Evolutionary conservation across 2,329 filamentous ascomycete species (phyloP).

Genomic region (Parastagonospora nodorum): DNA sequence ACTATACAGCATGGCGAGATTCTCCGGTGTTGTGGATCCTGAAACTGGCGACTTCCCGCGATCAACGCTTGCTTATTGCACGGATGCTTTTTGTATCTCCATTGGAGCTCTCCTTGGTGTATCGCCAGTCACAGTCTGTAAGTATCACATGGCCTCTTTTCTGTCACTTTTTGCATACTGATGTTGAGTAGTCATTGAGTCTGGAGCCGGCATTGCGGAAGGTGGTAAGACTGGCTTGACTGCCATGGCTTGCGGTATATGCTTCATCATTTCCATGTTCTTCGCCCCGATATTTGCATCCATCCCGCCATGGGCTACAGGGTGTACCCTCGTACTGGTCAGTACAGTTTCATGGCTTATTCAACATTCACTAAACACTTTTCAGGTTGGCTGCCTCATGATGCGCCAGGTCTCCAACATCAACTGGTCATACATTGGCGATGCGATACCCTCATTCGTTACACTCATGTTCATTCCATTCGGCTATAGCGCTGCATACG

Average conservation of each 20-base stretch:
- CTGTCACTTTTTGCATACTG: background rate
- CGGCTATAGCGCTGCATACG: conserved; percentile 86
- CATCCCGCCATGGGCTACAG: conserved; percentile 87
- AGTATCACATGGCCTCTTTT: background rate
- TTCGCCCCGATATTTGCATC: conserved; percentile 90
- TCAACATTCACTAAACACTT: conserved; percentile 16
- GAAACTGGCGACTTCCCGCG: conserved; percentile 86
- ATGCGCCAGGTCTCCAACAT: conserved; percentile 72
- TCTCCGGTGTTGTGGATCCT: conserved; percentile 78
- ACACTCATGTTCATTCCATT: conserved; percentile 87
- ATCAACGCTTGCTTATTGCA: conserved; percentile 81
- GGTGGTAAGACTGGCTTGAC: conserved; percentile 84
- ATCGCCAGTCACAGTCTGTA: conserved; percentile 78
- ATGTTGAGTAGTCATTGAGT: conserved; percentile 66
- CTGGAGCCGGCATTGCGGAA: conserved; percentile 85
- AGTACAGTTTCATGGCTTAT: conserved; percentile 6
- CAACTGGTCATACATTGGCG: conserved; percentile 86
- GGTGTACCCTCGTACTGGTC: conserved; percentile 80
- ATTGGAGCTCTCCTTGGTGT: conserved; percentile 78
- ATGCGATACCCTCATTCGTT: conserved; percentile 82
- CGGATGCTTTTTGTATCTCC: conserved; percentile 80
- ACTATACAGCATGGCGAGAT: conserved; percentile 86
- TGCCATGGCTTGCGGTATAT: conserved; percentile 75
- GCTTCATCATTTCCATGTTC: conserved; percentile 87
- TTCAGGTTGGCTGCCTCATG: conserved; percentile 74